phyloP scores from a whole-genome alignment of 2,329 filamentous ascomycete species.

The Fusarium duplospermum region DNA sequence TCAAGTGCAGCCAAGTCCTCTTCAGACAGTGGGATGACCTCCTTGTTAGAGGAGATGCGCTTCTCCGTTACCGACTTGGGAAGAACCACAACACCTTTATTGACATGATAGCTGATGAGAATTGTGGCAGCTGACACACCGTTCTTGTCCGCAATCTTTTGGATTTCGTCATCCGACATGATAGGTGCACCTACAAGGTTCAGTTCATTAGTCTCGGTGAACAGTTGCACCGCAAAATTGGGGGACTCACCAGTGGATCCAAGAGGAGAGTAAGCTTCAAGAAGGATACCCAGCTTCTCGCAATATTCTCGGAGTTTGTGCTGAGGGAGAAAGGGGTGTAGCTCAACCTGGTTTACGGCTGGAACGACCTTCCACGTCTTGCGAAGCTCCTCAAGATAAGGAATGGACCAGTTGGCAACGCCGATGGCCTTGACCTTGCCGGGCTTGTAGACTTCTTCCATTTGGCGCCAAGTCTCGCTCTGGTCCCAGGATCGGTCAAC shows the following conservation, averaged over 20 bases:
- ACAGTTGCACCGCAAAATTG: not conserved
- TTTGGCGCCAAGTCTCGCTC: constrained; percentile 31
- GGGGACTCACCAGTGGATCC: constrained; percentile 3
- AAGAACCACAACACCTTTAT: constrained; percentile 32
- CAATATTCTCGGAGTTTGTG: constrained; percentile 1
- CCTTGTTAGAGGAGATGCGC: constrained; percentile 32
- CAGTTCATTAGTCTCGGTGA: not conserved
- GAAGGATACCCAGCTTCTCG: not conserved
- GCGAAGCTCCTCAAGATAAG: constrained; percentile 40
- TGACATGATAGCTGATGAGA: constrained; percentile 38
- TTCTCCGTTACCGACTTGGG: constrained; percentile 38
- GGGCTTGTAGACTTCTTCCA: constrained; percentile 38
- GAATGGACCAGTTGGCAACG: constrained; percentile 47
- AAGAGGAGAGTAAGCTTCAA: constrained; percentile 27
- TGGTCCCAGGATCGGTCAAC: constrained; percentile 15
- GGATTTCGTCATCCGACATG: constrained; percentile 10
- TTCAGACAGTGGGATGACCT: constrained; percentile 22
- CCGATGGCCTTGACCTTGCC: constrained; percentile 68
- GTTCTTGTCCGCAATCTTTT: constrained; percentile 35
- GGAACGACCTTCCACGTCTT: not conserved
- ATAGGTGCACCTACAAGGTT: constrained; percentile 1
- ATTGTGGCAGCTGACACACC: constrained; percentile 34
- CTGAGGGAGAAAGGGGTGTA: constrained; percentile 12
- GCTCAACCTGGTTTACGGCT: constrained; percentile 8
- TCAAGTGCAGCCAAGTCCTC: constrained; percentile 25